A percentile compares a stretch with the other conserved stretches of the same genome.
Evolutionary conservation across 1,139 yeast species (phyloP).

Genomic region (Saccharomyces hybrid): DNA sequence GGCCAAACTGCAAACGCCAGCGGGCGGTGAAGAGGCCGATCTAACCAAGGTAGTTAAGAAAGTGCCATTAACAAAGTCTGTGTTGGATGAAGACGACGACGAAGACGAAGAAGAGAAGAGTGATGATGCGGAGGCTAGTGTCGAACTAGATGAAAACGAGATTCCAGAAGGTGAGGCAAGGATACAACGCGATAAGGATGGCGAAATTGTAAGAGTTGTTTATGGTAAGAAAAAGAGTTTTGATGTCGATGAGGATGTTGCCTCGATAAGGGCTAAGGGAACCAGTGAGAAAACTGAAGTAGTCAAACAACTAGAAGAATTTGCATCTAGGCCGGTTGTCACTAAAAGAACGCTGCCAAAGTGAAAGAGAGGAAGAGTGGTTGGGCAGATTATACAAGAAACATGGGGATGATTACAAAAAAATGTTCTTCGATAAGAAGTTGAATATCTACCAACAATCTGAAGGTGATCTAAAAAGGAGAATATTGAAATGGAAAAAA

Average conservation of each 20-base stretch:
- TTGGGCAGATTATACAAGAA: slow-evolving; percentile 54
- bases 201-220: slow-evolving; percentile 60
- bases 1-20: slow-evolving; percentile 53
- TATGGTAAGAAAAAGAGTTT: slow-evolving; percentile 49
- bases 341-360: slow-evolving; percentile 52
- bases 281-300: slow-evolving; percentile 42
- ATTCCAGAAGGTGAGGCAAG: slow-evolving; percentile 79
- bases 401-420: slow-evolving; percentile 80
- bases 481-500: slow-evolving; percentile 61
- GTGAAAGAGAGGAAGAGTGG: slow-evolving; percentile 75
- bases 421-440: slow-evolving; percentile 88
- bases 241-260: slow-evolving; percentile 26
- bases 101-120: slow-evolving; percentile 33
- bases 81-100: slow-evolving; percentile 36
- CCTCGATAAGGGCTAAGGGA: slow-evolving; percentile 28
- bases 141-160: slow-evolving; percentile 44
- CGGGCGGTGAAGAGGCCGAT: slow-evolving; percentile 60
- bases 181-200: slow-evolving; percentile 65
- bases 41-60: slow-evolving; percentile 30
- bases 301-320: slow-evolving; percentile 60
- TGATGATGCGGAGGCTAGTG: slow-evolving; percentile 32
- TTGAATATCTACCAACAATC: slow-evolving; percentile 77
- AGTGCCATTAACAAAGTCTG: slow-evolving; percentile 13
- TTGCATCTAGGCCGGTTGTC: slow-evolving; percentile 47
- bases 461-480: slow-evolving; percentile 71